These are phyloP conservation scores for Rubia balearica DNA, from an alignment of 305 asterid genomes.

Conservation along the genomic window DNA sequence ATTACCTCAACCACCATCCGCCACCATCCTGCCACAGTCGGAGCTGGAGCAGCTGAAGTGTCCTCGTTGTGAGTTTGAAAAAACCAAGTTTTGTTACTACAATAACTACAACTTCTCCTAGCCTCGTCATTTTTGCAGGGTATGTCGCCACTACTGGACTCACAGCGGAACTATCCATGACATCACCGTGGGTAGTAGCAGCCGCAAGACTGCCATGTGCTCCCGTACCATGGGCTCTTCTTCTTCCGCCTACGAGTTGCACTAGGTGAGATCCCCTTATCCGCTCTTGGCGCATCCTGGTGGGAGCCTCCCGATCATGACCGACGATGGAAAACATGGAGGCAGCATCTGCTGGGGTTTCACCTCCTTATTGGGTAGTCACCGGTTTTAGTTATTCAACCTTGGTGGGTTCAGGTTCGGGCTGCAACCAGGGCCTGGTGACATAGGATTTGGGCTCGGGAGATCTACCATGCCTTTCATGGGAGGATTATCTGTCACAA, in stretches of 20 bases:
- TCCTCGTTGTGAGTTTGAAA: constrained; percentile 80
- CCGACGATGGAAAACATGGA: constrained; percentile 27
- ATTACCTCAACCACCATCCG: no score
- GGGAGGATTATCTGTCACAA: no score
- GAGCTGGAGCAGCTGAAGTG: constrained; percentile 74
- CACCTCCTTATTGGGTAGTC: constrained; percentile 55
- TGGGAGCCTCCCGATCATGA: constrained; percentile 15
- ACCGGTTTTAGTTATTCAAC: constrained; percentile 44
- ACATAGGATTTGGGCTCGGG: no score
- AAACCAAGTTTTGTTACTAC: constrained; percentile 89
- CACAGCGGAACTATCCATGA: constrained; percentile 88
- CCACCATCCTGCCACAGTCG: no score
- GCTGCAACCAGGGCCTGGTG: no score
- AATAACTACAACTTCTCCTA: constrained; percentile 89
- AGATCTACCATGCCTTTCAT: no score
- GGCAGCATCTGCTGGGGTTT: constrained; percentile 45
- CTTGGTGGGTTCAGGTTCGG: no score
- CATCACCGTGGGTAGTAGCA: constrained; percentile 80
- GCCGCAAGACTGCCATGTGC: constrained; percentile 75
- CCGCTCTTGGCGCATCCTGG: constrained; percentile 21
- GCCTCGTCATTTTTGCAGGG: constrained; percentile 85
- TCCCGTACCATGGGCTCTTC: constrained; percentile 35
- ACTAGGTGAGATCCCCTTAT: constrained; percentile 27
- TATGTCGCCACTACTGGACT: constrained; percentile 95
- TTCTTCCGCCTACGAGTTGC: constrained; percentile 30